Evolutionary conservation across 495 filamentous ascomycete species (phyloP).

Genomic region (Annulohypoxylon stygium): DNA sequence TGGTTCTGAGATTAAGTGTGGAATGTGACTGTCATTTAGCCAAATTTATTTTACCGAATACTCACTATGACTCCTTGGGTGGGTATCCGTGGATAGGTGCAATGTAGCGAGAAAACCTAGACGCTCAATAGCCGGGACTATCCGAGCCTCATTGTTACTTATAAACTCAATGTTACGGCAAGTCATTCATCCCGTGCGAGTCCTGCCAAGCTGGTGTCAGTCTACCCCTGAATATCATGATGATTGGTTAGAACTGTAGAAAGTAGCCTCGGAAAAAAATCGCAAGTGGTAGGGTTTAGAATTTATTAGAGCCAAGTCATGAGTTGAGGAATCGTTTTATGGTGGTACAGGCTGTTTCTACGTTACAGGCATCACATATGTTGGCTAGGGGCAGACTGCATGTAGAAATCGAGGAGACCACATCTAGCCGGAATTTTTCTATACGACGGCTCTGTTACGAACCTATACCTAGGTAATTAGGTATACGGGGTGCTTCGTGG

Average conservation of each 20-base stretch:
- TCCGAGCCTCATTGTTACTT: slow-evolving; percentile 3
- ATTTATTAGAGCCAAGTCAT: not conserved
- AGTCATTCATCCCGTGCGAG: slow-evolving; percentile 1
- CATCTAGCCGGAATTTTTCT: slow-evolving; percentile 11
- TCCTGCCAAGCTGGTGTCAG: slow-evolving; percentile 27
- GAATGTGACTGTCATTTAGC: slow-evolving; percentile 43
- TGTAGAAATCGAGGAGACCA: slow-evolving; percentile 5
- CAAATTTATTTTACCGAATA: slow-evolving; percentile 46
- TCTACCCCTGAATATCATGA: slow-evolving; percentile 6
- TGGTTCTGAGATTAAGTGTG: slow-evolving; percentile 45
- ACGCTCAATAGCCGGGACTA: slow-evolving; percentile 1
- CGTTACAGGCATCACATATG: slow-evolving; percentile 5
- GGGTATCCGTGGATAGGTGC: not conserved
- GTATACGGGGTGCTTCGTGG: no score
- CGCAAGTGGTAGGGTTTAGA: not conserved
- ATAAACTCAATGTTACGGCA: not conserved
- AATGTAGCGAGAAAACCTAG: not conserved
- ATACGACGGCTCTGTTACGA: not conserved
- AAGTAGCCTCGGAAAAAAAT: not conserved
- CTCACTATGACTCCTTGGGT: slow-evolving; percentile 6
- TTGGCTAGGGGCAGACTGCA: not conserved
- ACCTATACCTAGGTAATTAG: no score
- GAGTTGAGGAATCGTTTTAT: not conserved
- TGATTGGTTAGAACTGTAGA: slow-evolving; percentile 23
- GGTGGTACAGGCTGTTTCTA: slow-evolving; percentile 21